These are phyloP conservation scores for Zasmidium cellare DNA, from an alignment of 2,329 filamentous ascomycete genomes.

Conservation along the genomic window DNA sequence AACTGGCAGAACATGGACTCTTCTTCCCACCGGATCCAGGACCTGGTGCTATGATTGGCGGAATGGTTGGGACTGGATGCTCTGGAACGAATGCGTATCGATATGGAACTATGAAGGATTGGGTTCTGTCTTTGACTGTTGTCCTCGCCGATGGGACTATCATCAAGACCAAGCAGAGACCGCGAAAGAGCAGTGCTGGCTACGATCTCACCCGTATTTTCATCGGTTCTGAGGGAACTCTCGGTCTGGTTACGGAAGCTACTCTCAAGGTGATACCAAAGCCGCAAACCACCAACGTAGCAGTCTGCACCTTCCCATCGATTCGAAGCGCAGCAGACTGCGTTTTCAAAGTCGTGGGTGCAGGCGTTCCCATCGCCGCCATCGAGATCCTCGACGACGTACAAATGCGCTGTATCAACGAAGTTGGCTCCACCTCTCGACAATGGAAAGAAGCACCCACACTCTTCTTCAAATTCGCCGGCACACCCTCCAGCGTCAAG, in stretches of 20 bases:
- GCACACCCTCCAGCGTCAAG: conserved; percentile 68
- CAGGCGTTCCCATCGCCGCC: conserved; percentile 83
- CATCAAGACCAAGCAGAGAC: conserved; percentile 84
- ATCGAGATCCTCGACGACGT: conserved; percentile 90
- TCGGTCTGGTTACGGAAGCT: conserved; percentile 88
- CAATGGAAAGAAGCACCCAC: conserved; percentile 70
- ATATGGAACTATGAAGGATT: conserved; percentile 93
- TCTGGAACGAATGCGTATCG: conserved; percentile 85
- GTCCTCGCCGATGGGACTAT: conserved; percentile 88
- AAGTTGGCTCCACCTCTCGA: conserved; percentile 62
- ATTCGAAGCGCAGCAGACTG: conserved; percentile 75
- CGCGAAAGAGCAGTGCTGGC: conserved; percentile 84
- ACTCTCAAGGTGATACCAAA: conserved; percentile 82
- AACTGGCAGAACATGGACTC: conserved; percentile 68
- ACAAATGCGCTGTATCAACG: conserved; percentile 77
- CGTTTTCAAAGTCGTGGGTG: conserved; percentile 75
- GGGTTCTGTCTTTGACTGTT: conserved; percentile 83
- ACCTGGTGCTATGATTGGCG: conserved; percentile 88
- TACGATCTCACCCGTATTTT: conserved; percentile 90
- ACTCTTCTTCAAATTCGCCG: conserved; percentile 74
- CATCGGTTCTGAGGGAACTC: conserved; percentile 86
- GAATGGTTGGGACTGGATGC: conserved; percentile 78
- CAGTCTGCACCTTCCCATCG: conserved; percentile 65
- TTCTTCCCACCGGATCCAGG: conserved; percentile 94
- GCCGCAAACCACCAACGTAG: conserved; percentile 77